Conservation (phyloP, 495 filamentous ascomycete genomes). For the Daldinia loculata region DNA sequence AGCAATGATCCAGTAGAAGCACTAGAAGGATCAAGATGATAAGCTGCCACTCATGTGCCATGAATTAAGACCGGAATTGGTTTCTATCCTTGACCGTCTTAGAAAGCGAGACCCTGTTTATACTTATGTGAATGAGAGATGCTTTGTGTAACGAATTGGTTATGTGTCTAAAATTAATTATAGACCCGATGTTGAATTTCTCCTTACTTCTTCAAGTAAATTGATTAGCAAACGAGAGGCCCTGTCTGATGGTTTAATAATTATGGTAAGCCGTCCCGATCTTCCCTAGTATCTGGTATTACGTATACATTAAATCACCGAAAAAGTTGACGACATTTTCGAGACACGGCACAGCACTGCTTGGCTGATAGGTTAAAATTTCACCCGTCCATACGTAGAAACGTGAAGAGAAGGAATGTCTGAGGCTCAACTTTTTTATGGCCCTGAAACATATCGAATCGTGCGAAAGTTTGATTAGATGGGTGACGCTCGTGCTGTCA, state of each 20-base stretch:
- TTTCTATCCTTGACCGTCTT: neutral
- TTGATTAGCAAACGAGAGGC: neutral
- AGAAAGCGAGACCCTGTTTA: neutral
- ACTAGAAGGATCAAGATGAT: neutral
- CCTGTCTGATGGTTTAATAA: neutral
- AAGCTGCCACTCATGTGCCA: neutral
- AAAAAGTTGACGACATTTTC: constrained; percentile 1
- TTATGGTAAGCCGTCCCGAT: no score
- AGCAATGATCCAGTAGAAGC: neutral
- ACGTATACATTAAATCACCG: constrained; percentile 13
- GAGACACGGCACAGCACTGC: neutral
- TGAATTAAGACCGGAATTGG: neutral
- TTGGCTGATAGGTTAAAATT: neutral
- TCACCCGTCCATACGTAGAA: neutral
- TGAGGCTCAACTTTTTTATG: constrained; percentile 28
- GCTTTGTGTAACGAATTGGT: neutral
- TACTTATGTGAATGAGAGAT: neutral
- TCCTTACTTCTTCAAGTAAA: neutral
- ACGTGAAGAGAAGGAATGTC: constrained; percentile 25
- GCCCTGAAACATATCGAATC: constrained; percentile 38
- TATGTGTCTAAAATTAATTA: neutral
- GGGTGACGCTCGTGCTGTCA: constrained; percentile 32
- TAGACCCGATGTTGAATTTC: neutral
- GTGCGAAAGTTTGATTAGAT: constrained; percentile 38
- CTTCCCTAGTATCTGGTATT: no score